These are phyloP conservation scores for Penicillium herquei DNA, from an alignment of 495 filamentous ascomycete species.

Conservation along the genomic window DNA sequence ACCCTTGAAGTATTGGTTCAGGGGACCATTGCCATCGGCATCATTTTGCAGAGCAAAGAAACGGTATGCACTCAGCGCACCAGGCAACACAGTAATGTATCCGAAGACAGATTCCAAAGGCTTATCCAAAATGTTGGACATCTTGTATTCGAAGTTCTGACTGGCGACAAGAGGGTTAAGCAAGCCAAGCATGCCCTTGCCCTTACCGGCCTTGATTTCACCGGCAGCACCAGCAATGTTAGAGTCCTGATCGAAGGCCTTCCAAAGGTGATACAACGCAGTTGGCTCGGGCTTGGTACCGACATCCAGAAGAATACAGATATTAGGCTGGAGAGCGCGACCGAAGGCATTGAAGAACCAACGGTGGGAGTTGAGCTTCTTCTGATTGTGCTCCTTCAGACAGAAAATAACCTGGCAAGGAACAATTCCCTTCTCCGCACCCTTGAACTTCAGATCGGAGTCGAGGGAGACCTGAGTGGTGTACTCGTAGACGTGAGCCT, in stretches of 20 bases:
- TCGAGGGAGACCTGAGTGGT: constrained; percentile 97
- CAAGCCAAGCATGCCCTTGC: constrained; percentile 75
- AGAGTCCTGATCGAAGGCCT: constrained; percentile 96
- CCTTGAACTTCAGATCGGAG: constrained; percentile 94
- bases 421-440: constrained; percentile 98
- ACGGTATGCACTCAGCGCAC: constrained; percentile 90
- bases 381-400: constrained; percentile 95
- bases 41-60: constrained; percentile 98
- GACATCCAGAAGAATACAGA: constrained; percentile 95
- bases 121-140: constrained; percentile 99
- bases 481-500: constrained; percentile 96
- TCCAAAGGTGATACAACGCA: constrained; percentile 97
- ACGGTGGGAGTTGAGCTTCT: constrained; percentile 97
- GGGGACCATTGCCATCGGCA: constrained; percentile 86
- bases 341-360: constrained; percentile 99
- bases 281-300: constrained; percentile 85
- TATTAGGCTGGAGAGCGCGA: constrained; percentile 86
- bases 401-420: constrained; percentile 99
- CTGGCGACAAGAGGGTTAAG: constrained; percentile 94
- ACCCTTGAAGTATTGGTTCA: constrained; percentile 99
- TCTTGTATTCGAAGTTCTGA: constrained; percentile 99
- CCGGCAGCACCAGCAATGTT: constrained; percentile 95
- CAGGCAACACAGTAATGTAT: constrained; percentile 95
- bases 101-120: constrained; percentile 96
- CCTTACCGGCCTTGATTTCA: constrained; percentile 95